These are phyloP conservation scores for Ilex aquifolium DNA, from an alignment of 257 asterid genomes.

Conservation along the genomic window DNA sequence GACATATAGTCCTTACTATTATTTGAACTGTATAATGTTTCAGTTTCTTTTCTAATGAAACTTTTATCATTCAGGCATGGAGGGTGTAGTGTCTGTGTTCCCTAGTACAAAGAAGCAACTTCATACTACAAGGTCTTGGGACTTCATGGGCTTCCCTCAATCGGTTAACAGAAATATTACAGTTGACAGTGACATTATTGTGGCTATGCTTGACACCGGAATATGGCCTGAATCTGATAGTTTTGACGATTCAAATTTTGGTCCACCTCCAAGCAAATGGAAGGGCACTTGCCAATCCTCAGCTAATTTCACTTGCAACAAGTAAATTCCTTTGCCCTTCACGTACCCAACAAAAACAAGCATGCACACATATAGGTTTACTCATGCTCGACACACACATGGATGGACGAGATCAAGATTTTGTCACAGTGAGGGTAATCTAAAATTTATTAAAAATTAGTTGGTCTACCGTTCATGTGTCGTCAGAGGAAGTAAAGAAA, in stretches of 20 bases:
- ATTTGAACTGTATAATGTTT: no score
- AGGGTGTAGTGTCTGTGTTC: slow-evolving; percentile 49
- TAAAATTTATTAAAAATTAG: no score
- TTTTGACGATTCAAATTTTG: slow-evolving; percentile 23
- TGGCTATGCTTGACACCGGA: slow-evolving; percentile 48
- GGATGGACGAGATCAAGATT: no score
- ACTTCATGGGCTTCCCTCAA: slow-evolving; percentile 47
- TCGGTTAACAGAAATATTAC: slow-evolving; percentile 14
- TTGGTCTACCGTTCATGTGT: no score
- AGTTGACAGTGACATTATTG: slow-evolving; percentile 35
- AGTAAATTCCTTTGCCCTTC: slow-evolving; percentile 8
- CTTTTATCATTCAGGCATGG: slow-evolving; percentile 24
- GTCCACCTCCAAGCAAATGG: slow-evolving; percentile 43
- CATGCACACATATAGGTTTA: no score
- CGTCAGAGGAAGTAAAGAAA: no score
- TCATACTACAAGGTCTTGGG: slow-evolving; percentile 62
- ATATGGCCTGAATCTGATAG: slow-evolving; percentile 53
- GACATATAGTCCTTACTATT: neutral
- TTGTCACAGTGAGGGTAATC: no score
- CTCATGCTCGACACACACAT: no score
- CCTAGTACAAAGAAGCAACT: slow-evolving; percentile 38
- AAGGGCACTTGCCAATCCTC: slow-evolving; percentile 35
- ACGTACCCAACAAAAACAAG: no score
- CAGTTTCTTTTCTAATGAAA: neutral
- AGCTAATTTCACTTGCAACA: slow-evolving; percentile 46